Conservation (phyloP, 257 asterid genomes). For the Gardenia jasminoides region DNA sequence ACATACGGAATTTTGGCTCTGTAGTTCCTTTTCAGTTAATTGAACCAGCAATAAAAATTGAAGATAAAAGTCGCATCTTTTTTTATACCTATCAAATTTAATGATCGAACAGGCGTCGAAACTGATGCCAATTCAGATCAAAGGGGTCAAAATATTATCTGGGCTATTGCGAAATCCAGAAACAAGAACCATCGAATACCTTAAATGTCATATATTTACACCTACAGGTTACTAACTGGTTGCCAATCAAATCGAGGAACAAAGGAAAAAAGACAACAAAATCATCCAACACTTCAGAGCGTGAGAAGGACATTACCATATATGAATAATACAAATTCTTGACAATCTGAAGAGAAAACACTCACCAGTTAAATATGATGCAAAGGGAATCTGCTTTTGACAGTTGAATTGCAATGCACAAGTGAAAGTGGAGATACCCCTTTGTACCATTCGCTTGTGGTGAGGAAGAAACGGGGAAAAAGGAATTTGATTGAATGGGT, state of each 20-base stretch:
- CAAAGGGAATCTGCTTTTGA: neutral
- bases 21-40: neutral
- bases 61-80: neutral
- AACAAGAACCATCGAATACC: neutral
- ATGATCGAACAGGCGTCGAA: neutral
- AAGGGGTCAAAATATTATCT: neutral
- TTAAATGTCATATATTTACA: neutral
- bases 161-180: neutral
- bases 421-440: neutral
- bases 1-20: neutral
- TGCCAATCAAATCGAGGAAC: neutral
- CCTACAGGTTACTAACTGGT: neutral
- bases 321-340: neutral
- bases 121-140: slow-evolving; percentile 5
- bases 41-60: neutral
- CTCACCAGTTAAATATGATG: slow-evolving; percentile 13
- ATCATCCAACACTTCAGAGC: neutral
- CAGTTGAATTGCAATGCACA: neutral
- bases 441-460: neutral
- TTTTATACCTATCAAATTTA: neutral
- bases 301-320: neutral
- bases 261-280: neutral
- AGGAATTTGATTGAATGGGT: too few relatives aligned
- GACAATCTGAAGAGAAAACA: neutral
- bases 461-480: neutral